Evolutionary conservation across 139 green algal species (phyloP).

Genomic region (Cymbomonas tetramitiformis): DNA sequence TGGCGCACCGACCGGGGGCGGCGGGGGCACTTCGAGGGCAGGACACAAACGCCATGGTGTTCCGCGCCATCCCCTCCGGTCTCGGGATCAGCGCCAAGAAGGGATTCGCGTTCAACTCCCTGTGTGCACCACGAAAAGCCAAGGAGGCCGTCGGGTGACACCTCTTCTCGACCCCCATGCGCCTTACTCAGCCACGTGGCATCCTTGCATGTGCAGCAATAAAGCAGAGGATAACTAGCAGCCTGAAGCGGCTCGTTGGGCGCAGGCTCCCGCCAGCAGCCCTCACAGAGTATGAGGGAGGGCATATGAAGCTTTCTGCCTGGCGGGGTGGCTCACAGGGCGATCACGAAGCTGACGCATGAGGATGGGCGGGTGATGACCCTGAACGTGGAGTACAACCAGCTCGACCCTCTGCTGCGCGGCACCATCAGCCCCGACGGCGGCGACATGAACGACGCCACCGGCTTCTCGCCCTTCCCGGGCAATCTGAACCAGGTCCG

Average conservation of each 20-base stretch:
- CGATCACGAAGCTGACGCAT: slow-evolving; percentile 31
- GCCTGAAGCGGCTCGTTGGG: too few species aligned
- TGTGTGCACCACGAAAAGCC: slow-evolving; percentile 77
- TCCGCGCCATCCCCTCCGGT: slow-evolving; percentile 67
- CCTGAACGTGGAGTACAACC: slow-evolving; percentile 99
- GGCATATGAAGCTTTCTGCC: too few species aligned
- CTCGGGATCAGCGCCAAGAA: slow-evolving; percentile 54
- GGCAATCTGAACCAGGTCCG: slow-evolving; percentile 49
- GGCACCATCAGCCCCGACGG: slow-evolving; percentile 41
- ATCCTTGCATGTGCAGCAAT: too few species aligned
- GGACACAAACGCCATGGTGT: slow-evolving; percentile 92
- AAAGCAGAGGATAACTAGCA: too few species aligned
- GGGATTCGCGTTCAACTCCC: slow-evolving; percentile 80
- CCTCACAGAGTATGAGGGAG: too few species aligned
- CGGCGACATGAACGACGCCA: slow-evolving; percentile 74
- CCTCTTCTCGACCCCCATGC: too few species aligned
- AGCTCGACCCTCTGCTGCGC: slow-evolving; percentile 82
- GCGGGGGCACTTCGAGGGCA: too few species aligned
- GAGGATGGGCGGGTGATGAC: slow-evolving; percentile 52
- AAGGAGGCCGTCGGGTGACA: slow-evolving; percentile 95
- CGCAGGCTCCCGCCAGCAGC: too few species aligned
- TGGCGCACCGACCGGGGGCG: too few species aligned
- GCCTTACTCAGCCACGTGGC: too few species aligned
- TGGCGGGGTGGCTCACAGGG: too few species aligned
- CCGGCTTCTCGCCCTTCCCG: slow-evolving; percentile 83